Base-by-base conservation (phyloP, 2,329 filamentous ascomycete genomes). In the Botrytis sinoallii region DNA sequence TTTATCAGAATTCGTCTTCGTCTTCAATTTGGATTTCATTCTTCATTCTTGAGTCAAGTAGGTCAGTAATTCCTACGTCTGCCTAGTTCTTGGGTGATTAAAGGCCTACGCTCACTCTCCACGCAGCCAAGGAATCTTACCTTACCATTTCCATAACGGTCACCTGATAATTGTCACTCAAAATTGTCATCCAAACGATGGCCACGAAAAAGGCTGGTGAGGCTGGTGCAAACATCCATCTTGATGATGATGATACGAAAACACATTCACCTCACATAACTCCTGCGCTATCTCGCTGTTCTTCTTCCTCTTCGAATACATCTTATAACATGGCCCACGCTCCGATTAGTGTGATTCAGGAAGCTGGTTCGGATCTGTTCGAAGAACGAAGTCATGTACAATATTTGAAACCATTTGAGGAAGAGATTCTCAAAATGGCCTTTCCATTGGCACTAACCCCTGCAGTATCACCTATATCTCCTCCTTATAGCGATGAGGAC, bases 331-430 rank as follows among this genome's bases (percentile, higher is more conserved):
- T 68, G 48, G 22, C 40, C 25, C 66, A 42, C n/a, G 4, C n/a
- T 42, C 25, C 66, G 14, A 42, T 42, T 22, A 57, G 48, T 32
- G 48, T 68, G 48, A 42, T 68, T 68, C 66, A 68, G 7, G 66
- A 68, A n/a, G 55, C 35, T 14, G 48, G 35, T n/a, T 61, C 35
- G 5, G 22, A 20, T 42, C 12, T 57, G 5, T 68, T 57, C 40
- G 48, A 32, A 8, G 35, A 57, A 16, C 48, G 48, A 57, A n/a
- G 48, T 68, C 66, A 68, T 20, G 38, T 57, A 52, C 8, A 22
- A 14, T 38, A 70, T 44, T 16, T 70, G n/a, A 61, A 46, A 69
- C 20, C 52, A 18, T 67, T 70, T 14, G 59, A 73, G 57, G 63
- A 60, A 32, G 60, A 63, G 20, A 55, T 70, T 22, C 67, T 48